Conservation (phyloP, 148 eudicot species). For the Linanthus parryae region DNA sequence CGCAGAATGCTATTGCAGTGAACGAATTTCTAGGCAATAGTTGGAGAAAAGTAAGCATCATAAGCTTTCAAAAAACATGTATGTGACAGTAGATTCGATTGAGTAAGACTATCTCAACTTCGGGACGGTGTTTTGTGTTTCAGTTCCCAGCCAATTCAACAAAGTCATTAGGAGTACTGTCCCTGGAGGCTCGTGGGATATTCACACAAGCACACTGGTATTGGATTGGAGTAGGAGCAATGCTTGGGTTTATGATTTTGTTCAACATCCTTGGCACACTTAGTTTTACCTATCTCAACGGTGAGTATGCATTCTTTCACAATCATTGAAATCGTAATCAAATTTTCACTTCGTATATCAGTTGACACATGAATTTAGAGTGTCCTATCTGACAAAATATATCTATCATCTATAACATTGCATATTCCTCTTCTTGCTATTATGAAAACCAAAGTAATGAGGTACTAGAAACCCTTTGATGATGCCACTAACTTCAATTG, state of each 20-base stretch:
- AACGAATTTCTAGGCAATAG: conserved; percentile 56
- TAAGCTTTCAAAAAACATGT: not conserved
- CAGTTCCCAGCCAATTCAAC: not conserved
- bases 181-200: not conserved
- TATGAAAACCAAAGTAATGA: too few species aligned
- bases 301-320: conserved; percentile 1
- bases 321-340: too few species aligned
- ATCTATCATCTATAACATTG: too few species aligned
- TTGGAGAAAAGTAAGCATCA: conserved; percentile 32
- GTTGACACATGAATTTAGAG: too few species aligned
- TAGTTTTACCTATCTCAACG: conserved; percentile 1
- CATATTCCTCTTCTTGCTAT: too few species aligned
- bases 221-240: conserved; percentile 4
- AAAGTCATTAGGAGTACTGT: not conserved
- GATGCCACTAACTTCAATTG: too few species aligned
- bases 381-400: too few species aligned
- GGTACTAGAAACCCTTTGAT: too few species aligned
- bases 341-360: too few species aligned
- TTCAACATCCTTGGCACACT: not conserved
- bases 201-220: conserved; percentile 2
- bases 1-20: conserved; percentile 43
- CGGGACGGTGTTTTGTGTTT: not conserved
- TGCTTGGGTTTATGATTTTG: not conserved
- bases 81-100: too few species aligned
- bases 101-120: too few species aligned